Evolutionary conservation across 768 basidiomycete genomes (phyloP), one percentile per base, ranked within the genome.

Genomic region (Mycena crocata): DNA sequence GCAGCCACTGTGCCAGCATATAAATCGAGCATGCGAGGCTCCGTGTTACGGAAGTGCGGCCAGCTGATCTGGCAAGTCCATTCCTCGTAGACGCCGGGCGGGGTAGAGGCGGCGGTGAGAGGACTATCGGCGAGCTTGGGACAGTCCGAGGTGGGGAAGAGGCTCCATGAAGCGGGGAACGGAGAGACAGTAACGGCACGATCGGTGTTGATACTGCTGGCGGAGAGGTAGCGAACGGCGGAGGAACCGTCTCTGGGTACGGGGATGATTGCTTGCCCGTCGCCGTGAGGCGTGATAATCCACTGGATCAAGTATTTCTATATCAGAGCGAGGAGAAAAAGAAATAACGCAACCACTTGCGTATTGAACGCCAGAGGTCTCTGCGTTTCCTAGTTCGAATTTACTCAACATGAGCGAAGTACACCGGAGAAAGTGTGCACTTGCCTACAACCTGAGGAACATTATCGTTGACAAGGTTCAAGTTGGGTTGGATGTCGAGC

Each of bases 301-400:
- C 57, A 58, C 57, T 58, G 24, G n/a, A 57, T 26, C 13, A 44
- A 57, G n/a, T 42, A 5, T n/a, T n/a, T 40, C 30, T 42, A 5
- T n/a, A 32, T 40, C 30, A 57, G 40, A 5, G 42, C n/a, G 26
- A 35, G 23, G 3, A 34, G 26, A 15, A 6, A 21, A 8, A 32
- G 30, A 42, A 31, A 40, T 44, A 44, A 54, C 10, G 15, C 21
- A n/a, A 57, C 21, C 24, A 26, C 7, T 45, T 45, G 48, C 57
- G 48, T 45, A 58, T 58, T 58, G 57, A 9, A 58, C 57, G n/a
- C 44, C 57, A 37, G 42, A 42, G 30, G 44, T 46, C 57, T 58
- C 57, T 19, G 19, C 30, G 45, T 58, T 58, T 8, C 40, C 57
- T 55, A 21, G 45, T 44, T 34, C 19, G 34, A 39, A 24, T 32